Evolutionary conservation across 192 early-diverging fungal genomes (phyloP).

Genomic region (Mortierella antarctica): DNA sequence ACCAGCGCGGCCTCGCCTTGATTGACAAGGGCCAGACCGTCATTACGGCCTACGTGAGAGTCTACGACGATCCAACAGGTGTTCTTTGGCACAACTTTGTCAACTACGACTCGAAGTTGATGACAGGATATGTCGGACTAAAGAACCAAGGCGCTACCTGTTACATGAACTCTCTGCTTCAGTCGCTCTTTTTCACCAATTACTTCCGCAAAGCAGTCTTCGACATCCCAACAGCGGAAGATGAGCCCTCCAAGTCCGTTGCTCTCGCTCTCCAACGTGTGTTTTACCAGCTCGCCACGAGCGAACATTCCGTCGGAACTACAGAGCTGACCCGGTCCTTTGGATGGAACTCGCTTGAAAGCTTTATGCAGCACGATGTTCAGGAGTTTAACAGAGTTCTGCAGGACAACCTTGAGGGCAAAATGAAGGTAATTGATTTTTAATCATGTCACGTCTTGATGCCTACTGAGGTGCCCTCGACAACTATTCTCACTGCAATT

Average conservation of each 20-base stretch:
- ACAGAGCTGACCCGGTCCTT: conserved; percentile 97
- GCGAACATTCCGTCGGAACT: conserved; percentile 81
- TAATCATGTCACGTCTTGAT: neutral
- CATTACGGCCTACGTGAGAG: conserved; percentile 79
- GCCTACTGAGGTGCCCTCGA: neutral
- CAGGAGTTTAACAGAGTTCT: conserved; percentile 98
- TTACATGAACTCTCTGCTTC: conserved; percentile 99
- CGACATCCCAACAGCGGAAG: conserved; percentile 90
- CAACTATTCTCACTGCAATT: neutral
- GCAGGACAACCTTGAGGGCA: conserved; percentile 95
- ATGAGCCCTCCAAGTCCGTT: conserved; percentile 89
- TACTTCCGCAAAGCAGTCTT: conserved; percentile 94
- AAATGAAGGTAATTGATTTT: conserved; percentile 85
- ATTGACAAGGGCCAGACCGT: conserved; percentile 59
- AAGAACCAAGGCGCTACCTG: conserved; percentile 98
- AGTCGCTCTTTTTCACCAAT: conserved; percentile 94
- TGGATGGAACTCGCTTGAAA: conserved; percentile 96
- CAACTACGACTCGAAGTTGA: conserved; percentile 90
- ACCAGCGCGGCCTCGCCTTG: conserved; percentile 55
- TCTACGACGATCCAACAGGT: conserved; percentile 89
- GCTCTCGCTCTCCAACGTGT: conserved; percentile 93
- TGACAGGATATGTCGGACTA: conserved; percentile 93
- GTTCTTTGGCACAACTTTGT: conserved; percentile 95
- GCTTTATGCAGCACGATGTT: conserved; percentile 99
- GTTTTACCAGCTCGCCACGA: conserved; percentile 90